Evolutionary conservation across 2,329 filamentous ascomycete species (phyloP).

Genomic region (Neofusicoccum laricinum): DNA sequence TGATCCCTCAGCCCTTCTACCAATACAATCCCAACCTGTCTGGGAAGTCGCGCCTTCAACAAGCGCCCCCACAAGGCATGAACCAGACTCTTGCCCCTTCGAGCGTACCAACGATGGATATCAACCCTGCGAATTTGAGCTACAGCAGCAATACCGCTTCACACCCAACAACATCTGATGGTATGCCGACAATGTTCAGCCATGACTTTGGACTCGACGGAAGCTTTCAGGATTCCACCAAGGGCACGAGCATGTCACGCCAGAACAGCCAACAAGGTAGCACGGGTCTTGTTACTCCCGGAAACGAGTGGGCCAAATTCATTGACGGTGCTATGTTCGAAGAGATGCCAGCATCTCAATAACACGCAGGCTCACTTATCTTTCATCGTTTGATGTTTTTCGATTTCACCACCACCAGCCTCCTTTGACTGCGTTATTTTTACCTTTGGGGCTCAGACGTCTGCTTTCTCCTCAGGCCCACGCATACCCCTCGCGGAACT

Average conservation of each 20-base stretch:
- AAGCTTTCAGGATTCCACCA: neutral
- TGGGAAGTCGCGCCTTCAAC: slow-evolving; percentile 24
- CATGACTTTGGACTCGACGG: slow-evolving; percentile 19
- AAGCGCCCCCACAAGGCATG: slow-evolving; percentile 29
- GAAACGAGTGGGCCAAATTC: slow-evolving; percentile 26
- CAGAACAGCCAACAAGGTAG: slow-evolving; percentile 21
- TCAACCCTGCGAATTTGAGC: slow-evolving; percentile 23
- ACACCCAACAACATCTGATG: slow-evolving; percentile 21
- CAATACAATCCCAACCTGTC: slow-evolving; percentile 45
- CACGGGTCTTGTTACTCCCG: slow-evolving; percentile 24
- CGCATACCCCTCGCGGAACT: neutral
- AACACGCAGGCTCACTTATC: neutral
- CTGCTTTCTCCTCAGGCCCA: neutral
- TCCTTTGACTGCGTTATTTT: neutral
- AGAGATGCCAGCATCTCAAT: slow-evolving; percentile 15
- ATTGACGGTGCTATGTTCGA: slow-evolving; percentile 23
- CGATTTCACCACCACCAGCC: neutral
- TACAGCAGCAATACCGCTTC: slow-evolving; percentile 17
- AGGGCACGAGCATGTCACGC: slow-evolving; percentile 19
- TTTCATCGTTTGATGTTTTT: neutral
- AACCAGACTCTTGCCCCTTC: slow-evolving; percentile 40
- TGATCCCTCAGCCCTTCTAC: slow-evolving; percentile 42
- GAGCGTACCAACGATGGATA: slow-evolving; percentile 23
- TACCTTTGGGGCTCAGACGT: neutral
- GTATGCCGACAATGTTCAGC: slow-evolving; percentile 22